Evolutionary conservation across 1,139 yeast species (phyloP).

Genomic region (Taphrina communis): DNA sequence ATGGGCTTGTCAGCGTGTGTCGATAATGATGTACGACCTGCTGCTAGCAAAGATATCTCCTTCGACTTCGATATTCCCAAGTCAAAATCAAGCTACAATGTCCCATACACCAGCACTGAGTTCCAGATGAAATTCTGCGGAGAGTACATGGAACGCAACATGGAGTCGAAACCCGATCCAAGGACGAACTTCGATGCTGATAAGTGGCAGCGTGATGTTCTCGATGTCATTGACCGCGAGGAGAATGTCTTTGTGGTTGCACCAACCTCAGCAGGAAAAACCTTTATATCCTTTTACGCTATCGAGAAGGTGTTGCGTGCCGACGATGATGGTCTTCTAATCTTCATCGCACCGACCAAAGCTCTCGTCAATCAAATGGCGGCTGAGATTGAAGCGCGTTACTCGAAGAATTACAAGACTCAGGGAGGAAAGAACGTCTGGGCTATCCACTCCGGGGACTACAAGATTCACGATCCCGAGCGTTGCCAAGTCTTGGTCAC

Average conservation of each 20-base stretch:
- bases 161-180: constrained; percentile 42
- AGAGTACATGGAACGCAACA: constrained; percentile 42
- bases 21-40: constrained; percentile 29
- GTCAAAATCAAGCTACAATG: constrained; percentile 34
- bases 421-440: constrained; percentile 43
- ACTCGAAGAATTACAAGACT: constrained; percentile 39
- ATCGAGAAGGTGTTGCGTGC: constrained; percentile 42
- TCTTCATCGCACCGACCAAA: constrained; percentile 43
- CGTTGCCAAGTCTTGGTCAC: constrained; percentile 42
- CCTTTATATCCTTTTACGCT: constrained; percentile 43
- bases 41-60: constrained; percentile 29
- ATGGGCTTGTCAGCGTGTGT: constrained; percentile 39
- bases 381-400: constrained; percentile 43
- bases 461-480: constrained; percentile 41
- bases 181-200: constrained; percentile 43
- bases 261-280: constrained; percentile 43
- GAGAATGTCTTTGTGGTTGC: constrained; percentile 44
- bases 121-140: constrained; percentile 42
- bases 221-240: constrained; percentile 40
- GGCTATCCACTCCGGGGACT: constrained; percentile 42
- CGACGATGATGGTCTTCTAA: constrained; percentile 41
- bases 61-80: constrained; percentile 42
- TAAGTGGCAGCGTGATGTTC: constrained; percentile 43
- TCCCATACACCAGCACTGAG: constrained; percentile 39
- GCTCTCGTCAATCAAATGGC: constrained; percentile 43